Percentiles rank a stretch among this genome's conserved stretches.
Evolutionary conservation across 345 rosid species (phyloP).

Genomic region (Leavenworthia alabamica): DNA sequence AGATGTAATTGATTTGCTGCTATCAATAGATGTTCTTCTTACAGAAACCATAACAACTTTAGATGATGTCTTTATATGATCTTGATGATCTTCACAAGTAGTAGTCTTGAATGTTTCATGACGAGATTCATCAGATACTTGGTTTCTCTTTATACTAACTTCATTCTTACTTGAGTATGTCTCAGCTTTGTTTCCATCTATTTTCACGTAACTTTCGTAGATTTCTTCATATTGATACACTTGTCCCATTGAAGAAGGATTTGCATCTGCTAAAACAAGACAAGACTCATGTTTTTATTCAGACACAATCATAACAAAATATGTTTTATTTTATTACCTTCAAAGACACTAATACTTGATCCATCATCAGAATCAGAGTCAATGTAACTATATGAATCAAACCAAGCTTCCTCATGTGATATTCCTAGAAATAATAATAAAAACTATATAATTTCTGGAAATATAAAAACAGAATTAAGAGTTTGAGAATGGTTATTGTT

Average conservation of each 20-base stretch:
- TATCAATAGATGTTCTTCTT: slow-evolving; percentile 54
- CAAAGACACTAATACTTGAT: slow-evolving; percentile 49
- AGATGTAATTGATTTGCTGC: slow-evolving; percentile 27
- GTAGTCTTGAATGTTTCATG: slow-evolving; percentile 32
- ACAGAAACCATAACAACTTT: slow-evolving; percentile 59
- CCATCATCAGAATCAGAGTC: slow-evolving; percentile 85
- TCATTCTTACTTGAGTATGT: slow-evolving; percentile 34
- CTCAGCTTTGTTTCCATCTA: slow-evolving; percentile 44
- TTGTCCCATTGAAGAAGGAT: slow-evolving; percentile 40
- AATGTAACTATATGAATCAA: slow-evolving; percentile 60
- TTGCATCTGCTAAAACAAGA: slow-evolving; percentile 40
- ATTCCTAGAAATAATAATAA: slow-evolving; percentile 36
- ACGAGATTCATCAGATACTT: slow-evolving; percentile 39
- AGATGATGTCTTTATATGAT: slow-evolving; percentile 49
- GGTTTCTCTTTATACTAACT: slow-evolving; percentile 33
- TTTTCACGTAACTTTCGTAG: slow-evolving; percentile 51
- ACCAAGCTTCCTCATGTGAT: slow-evolving; percentile 76
- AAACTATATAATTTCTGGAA: background rate
- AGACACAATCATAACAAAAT: slow-evolving; percentile 4
- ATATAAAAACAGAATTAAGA: slow-evolving; percentile 3
- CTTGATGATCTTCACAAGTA: slow-evolving; percentile 35
- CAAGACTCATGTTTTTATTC: background rate
- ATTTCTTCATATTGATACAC: slow-evolving; percentile 54
- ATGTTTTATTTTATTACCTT: too few species aligned
- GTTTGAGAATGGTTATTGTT: background rate